phyloP scores from a whole-genome alignment of 2,329 filamentous ascomycete species.

The Alternaria viburni region DNA sequence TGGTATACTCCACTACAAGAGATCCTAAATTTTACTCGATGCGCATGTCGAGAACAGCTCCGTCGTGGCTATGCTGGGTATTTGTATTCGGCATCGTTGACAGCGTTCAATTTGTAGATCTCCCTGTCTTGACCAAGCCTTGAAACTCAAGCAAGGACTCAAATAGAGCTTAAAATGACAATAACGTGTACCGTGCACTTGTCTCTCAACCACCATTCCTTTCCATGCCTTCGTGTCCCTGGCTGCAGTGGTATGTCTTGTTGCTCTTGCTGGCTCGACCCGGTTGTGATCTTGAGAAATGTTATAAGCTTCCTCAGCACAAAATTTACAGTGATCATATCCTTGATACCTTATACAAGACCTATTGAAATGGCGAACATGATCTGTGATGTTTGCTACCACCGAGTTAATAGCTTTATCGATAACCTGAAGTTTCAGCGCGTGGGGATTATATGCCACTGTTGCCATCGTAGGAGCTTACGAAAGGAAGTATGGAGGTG shows the following conservation, averaged over 20 bases:
- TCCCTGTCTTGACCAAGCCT: neutral
- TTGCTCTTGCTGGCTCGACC: slow-evolving; percentile 58
- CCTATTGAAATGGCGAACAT: slow-evolving; percentile 41
- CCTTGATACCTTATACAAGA: slow-evolving; percentile 44
- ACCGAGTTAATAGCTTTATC: slow-evolving; percentile 4
- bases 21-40: slow-evolving; percentile 35
- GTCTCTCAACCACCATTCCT: slow-evolving; percentile 51
- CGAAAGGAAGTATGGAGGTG: slow-evolving; percentile 34
- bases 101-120: slow-evolving; percentile 51
- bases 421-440: slow-evolving; percentile 10
- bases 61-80: slow-evolving; percentile 54
- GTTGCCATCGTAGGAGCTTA: slow-evolving; percentile 23
- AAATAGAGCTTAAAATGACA: slow-evolving; percentile 43
- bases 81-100: slow-evolving; percentile 53
- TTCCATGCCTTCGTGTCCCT: slow-evolving; percentile 53
- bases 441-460: slow-evolving; percentile 27
- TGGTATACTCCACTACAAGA: too few relatives aligned
- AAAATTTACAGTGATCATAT: slow-evolving; percentile 58
- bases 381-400: slow-evolving; percentile 27
- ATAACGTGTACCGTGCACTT: slow-evolving; percentile 52
- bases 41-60: slow-evolving; percentile 53
- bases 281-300: slow-evolving; percentile 52
- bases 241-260: slow-evolving; percentile 53
- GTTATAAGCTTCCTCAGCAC: slow-evolving; percentile 56
- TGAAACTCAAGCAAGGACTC: neutral